phyloP scores from a whole-genome alignment of 2,329 filamentous ascomycete species.

The Coleophoma cylindrospora region DNA sequence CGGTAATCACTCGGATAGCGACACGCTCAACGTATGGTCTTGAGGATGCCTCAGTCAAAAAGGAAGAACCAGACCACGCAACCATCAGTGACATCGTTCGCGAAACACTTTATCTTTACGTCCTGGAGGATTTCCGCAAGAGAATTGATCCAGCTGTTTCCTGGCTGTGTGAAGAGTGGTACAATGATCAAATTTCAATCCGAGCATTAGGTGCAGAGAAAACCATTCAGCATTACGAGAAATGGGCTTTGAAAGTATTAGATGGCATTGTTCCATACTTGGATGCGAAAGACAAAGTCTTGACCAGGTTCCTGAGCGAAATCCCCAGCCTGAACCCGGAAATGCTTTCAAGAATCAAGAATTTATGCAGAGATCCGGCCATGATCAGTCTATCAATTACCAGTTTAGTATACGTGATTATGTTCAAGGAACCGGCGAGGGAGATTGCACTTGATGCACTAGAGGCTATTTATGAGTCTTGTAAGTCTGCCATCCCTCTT shows the following conservation, averaged over 20 bases:
- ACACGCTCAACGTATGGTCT: constrained; percentile 72
- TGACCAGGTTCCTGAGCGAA: constrained; percentile 89
- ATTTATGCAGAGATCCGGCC: constrained; percentile 60
- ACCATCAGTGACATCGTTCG: constrained; percentile 67
- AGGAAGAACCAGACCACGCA: constrained; percentile 39
- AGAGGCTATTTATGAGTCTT: constrained; percentile 62
- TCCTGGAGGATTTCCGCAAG: constrained; percentile 86
- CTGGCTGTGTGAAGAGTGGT: constrained; percentile 98
- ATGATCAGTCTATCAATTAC: constrained; percentile 59
- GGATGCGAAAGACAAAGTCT: constrained; percentile 82
- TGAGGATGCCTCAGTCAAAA: constrained; percentile 52
- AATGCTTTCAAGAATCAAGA: constrained; percentile 69
- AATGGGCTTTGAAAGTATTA: constrained; percentile 74
- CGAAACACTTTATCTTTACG: constrained; percentile 75
- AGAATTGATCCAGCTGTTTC: constrained; percentile 86
- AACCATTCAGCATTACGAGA: constrained; percentile 65
- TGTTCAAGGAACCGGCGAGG: constrained; percentile 61
- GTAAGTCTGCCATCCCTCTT: constrained; percentile 35
- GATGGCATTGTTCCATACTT: constrained; percentile 87
- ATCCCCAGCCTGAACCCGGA: constrained; percentile 72
- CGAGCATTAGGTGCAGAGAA: constrained; percentile 32
- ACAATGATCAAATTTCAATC: constrained; percentile 67
- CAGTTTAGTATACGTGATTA: constrained; percentile 61
- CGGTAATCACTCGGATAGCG: constrained; percentile 77
- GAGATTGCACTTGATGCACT: constrained; percentile 60